Evolutionary conservation across 257 asterid species (phyloP).

Genomic region (Solanum etuberosum): DNA sequence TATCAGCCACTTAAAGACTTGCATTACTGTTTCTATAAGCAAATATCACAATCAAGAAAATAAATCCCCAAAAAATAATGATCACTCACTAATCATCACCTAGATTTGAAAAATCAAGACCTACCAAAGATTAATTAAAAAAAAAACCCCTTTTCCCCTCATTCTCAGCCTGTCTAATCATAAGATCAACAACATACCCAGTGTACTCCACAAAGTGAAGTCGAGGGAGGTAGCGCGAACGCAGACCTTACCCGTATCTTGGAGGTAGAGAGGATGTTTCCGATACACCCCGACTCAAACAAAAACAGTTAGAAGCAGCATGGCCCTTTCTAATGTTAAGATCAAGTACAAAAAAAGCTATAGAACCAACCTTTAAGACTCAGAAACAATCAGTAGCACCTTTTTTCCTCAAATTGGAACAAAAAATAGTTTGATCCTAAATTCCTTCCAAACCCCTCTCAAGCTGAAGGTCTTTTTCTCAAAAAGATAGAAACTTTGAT

Average conservation of each 20-base stretch:
- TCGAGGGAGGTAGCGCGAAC: neutral
- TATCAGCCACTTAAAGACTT: slow-evolving; percentile 32
- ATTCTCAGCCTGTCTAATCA: neutral
- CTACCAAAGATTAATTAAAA: neutral
- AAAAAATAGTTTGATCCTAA: slow-evolving; percentile 13
- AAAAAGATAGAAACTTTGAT: neutral
- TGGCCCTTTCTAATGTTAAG: neutral
- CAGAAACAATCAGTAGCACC: slow-evolving; percentile 2
- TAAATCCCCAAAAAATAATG: slow-evolving; percentile 5
- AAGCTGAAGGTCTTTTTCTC: neutral
- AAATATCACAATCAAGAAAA: slow-evolving; percentile 23
- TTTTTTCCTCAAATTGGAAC: slow-evolving; percentile 20
- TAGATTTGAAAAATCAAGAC: neutral
- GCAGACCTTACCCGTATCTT: neutral
- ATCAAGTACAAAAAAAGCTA: neutral
- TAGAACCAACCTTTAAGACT: slow-evolving; percentile 30
- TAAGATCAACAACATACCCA: neutral
- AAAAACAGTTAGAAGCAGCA: neutral
- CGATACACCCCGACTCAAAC: neutral
- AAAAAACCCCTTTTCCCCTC: neutral
- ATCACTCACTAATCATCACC: slow-evolving; percentile 7
- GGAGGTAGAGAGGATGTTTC: neutral
- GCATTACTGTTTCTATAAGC: slow-evolving; percentile 45
- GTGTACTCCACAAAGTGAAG: neutral
- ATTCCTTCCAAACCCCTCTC: neutral